Conservation (phyloP, 1,139 yeast species). For the Taphrina populina region DNA sequence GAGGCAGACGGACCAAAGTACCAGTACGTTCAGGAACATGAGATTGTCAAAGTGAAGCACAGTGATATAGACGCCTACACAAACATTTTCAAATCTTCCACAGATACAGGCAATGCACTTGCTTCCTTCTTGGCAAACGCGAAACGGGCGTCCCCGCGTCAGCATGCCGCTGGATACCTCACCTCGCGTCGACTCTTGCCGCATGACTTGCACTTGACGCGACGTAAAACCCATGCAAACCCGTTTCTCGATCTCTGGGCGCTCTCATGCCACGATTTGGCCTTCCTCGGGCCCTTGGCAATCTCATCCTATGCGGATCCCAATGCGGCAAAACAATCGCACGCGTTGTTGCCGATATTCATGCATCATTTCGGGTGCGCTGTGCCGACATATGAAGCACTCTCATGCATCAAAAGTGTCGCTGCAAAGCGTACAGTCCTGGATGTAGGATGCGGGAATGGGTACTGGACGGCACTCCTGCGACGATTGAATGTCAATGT, state of each 20-base stretch:
- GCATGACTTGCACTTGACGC: slow-evolving; percentile 1
- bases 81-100: slow-evolving; percentile 10
- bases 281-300: slow-evolving; percentile 25
- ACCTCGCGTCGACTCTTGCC: neutral
- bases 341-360: slow-evolving; percentile 24
- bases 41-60: neutral
- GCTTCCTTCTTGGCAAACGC: slow-evolving; percentile 20
- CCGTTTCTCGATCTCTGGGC: slow-evolving; percentile 28
- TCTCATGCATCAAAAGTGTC: slow-evolving; percentile 1
- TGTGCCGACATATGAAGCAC: slow-evolving; percentile 21
- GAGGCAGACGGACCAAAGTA: slow-evolving; percentile 5
- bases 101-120: slow-evolving; percentile 9
- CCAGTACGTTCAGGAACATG: neutral
- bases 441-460: slow-evolving; percentile 30
- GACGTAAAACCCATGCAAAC: slow-evolving; percentile 8
- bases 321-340: slow-evolving; percentile 1
- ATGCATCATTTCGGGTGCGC: slow-evolving; percentile 33
- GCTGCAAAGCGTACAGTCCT: slow-evolving; percentile 11
- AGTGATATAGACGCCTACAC: slow-evolving; percentile 19
- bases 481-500: slow-evolving; percentile 5
- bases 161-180: slow-evolving; percentile 12
- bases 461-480: slow-evolving; percentile 25
- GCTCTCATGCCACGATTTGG: slow-evolving; percentile 5
- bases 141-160: slow-evolving; percentile 13
- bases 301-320: slow-evolving; percentile 14